Evolutionary conservation across 495 filamentous ascomycete genomes (phyloP).

Genomic region (Aspergillus taichungensis): DNA sequence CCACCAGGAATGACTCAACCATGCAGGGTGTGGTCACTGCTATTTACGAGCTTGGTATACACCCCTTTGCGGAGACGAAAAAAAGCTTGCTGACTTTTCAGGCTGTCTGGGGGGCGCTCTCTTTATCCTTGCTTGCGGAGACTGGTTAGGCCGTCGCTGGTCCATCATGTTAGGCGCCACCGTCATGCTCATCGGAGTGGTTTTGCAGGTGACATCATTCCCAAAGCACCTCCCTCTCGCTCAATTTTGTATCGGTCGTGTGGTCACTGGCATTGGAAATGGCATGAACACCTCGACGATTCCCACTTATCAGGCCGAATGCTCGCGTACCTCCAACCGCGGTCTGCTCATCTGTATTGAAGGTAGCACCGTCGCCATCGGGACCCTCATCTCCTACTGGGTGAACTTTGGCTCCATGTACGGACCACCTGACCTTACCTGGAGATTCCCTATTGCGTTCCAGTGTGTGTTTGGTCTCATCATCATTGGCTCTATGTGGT

Average conservation of each 20-base stretch:
- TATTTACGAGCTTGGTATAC: conserved; percentile 57
- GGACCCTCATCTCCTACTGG: conserved; percentile 28
- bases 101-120: conserved; percentile 73
- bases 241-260: conserved; percentile 68
- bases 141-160: conserved; percentile 57
- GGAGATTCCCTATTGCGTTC: conserved; percentile 40
- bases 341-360: conserved; percentile 81
- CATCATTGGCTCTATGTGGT: conserved; percentile 43
- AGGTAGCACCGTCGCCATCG: conserved; percentile 46
- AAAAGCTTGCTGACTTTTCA: not conserved
- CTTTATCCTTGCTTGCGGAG: conserved; percentile 58
- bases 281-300: conserved; percentile 74
- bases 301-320: conserved; percentile 74
- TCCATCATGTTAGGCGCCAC: conserved; percentile 51
- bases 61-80: too few relatives aligned
- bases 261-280: conserved; percentile 67
- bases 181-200: conserved; percentile 74
- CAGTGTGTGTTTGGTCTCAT: conserved; percentile 52
- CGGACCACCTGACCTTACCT: conserved; percentile 43
- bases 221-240: conserved; percentile 36
- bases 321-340: conserved; percentile 65
- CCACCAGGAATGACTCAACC: conserved; percentile 53
- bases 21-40: conserved; percentile 78
- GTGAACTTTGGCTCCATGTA: conserved; percentile 18
- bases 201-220: conserved; percentile 61